These are phyloP conservation scores for Panicum miliaceum DNA, from an alignment of 176 grass and related monocot species.

Conservation along the genomic window DNA sequence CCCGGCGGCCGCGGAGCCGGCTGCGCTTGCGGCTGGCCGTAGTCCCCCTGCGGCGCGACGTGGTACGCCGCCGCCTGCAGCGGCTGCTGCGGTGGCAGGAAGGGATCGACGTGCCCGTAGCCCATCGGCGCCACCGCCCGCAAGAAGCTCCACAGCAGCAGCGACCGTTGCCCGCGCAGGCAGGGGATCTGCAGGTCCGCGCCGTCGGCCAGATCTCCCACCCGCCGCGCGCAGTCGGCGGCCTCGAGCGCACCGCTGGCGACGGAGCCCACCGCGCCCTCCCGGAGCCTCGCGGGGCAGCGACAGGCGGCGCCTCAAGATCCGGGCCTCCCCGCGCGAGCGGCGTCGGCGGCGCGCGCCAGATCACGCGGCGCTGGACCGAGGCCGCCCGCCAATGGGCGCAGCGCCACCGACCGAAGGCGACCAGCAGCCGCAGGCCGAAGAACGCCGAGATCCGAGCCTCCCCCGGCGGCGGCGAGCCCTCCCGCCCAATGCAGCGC, in stretches of 20 bases:
- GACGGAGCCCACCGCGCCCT: conserved; percentile 21
- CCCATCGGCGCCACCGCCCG: conserved; percentile 30
- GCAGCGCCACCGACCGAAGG: conserved; percentile 9
- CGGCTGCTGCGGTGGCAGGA: conserved; percentile 41
- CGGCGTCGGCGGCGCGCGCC: conserved; percentile 39
- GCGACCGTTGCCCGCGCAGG: conserved; percentile 7
- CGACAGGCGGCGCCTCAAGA: conserved; percentile 38
- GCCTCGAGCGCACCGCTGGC: not conserved
- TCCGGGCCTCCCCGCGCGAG: conserved; percentile 43
- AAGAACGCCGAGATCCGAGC: conserved; percentile 48
- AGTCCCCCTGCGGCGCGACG: conserved; percentile 33
- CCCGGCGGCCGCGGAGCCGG: conserved; percentile 46
- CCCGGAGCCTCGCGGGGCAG: conserved; percentile 31
- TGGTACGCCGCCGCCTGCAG: conserved; percentile 10
- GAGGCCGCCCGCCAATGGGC: conserved; percentile 6
- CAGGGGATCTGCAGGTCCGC: conserved; percentile 53
- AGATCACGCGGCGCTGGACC: conserved; percentile 48
- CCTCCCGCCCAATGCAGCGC: conserved; percentile 40
- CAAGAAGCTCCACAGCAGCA: conserved; percentile 41
- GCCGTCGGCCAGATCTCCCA: conserved; percentile 62
- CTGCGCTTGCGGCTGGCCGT: conserved; percentile 46
- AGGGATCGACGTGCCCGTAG: conserved; percentile 44
- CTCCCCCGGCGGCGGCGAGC: conserved; percentile 6
- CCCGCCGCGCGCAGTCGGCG: conserved; percentile 26
- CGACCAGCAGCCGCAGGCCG: not conserved